Evolutionary conservation across 345 rosid species (phyloP), one percentile per base, ranked within the genome.

Genomic region (Boechera stricta): DNA sequence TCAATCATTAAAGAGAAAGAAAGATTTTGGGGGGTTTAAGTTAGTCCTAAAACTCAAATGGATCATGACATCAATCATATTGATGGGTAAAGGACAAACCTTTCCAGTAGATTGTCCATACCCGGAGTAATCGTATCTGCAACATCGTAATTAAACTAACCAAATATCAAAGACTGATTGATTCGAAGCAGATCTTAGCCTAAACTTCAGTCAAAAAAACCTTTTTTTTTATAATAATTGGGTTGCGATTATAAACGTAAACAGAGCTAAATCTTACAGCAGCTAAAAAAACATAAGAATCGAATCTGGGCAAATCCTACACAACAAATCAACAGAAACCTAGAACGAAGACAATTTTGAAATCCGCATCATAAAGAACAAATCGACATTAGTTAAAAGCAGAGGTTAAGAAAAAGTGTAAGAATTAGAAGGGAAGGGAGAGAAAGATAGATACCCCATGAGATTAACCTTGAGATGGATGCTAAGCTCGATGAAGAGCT

Each of bases 71-170:
- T 8, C 39, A 24, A 10, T 18, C 0, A 53, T 12, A 44, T 10
- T 44, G n/a, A 44, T 16, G 11, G 62, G 29, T 41, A 42, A 47
- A 77, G 52, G 82, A 75, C 86, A 71, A 76, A 94, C 98, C 97
- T 94, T 94, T 84, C 98, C 98, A 49, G 90, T 83, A 75, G 98
- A 94, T 51, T 89, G 97, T 59, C 98, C 98, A 64, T 94, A 94
- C 28, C 98, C 98, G 8, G 98, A 92, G 84, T 94, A 94, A 83
- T 94, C 98, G 69, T 92, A 92, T 81, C 97, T 94, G 89, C 82
- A 76, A 49, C 64, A 21, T 16, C 10, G 9, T 4, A 53, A 28
- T 8, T 11, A 0, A 56, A 54, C 9, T 13, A 11, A 29, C 59
- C 5, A 29, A 31, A 31, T 13, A 32, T 57, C 21, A 10, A 57